A percentile compares a stretch with the other conserved stretches of the same genome.
phyloP scores from a whole-genome alignment of 2,329 filamentous ascomycete genomes.

The Colletotrichum sp. region DNA sequence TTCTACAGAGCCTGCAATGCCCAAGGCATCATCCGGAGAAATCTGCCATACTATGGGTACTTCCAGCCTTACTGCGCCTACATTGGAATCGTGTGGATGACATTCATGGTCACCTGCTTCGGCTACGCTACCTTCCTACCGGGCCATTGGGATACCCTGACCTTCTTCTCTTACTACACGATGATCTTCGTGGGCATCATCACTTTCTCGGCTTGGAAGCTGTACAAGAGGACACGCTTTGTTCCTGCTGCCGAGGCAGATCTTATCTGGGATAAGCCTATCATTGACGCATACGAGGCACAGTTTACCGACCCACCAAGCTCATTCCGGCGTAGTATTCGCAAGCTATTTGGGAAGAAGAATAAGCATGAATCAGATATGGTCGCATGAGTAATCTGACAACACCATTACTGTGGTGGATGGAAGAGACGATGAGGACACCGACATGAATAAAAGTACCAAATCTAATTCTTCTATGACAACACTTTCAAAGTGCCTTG shows the following conservation, averaged over 20 bases:
- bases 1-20: constrained; percentile 60
- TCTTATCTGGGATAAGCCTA: constrained; percentile 64
- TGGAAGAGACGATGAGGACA: not conserved
- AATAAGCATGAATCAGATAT: constrained; percentile 5
- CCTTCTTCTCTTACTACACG: constrained; percentile 59
- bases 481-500: not conserved
- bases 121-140: constrained; percentile 57
- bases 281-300: constrained; percentile 63
- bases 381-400: not conserved
- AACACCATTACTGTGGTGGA: not conserved
- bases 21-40: constrained; percentile 49
- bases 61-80: constrained; percentile 65
- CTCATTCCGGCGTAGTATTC: constrained; percentile 62
- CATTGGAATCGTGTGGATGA: constrained; percentile 47
- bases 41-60: constrained; percentile 61
- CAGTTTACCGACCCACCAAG: constrained; percentile 52
- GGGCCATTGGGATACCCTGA: constrained; percentile 47
- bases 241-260: constrained; percentile 60
- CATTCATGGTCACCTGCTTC: constrained; percentile 52
- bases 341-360: constrained; percentile 42
- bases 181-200: constrained; percentile 60
- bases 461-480: not conserved
- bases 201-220: constrained; percentile 66
- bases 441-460: not conserved
- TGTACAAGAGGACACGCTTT: constrained; percentile 63